These are phyloP conservation scores for Talaromyces ruber DNA, from an alignment of 495 filamentous ascomycete species.

Conservation along the genomic window DNA sequence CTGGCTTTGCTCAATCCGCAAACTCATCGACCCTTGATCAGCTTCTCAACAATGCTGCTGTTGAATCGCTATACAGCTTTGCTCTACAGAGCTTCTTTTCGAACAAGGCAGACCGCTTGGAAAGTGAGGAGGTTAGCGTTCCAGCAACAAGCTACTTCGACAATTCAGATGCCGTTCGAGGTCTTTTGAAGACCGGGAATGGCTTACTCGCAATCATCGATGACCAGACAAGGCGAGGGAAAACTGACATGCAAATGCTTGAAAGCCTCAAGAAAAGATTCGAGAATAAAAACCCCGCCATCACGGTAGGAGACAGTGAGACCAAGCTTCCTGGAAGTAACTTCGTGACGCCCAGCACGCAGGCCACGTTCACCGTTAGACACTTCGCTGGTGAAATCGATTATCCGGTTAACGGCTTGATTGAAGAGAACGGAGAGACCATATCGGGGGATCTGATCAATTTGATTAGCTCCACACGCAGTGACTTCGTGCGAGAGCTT, in stretches of 20 bases:
- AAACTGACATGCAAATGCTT: slow-evolving; percentile 79
- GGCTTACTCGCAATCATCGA: slow-evolving; percentile 89
- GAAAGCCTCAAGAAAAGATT: slow-evolving; percentile 89
- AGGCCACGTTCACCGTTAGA: slow-evolving; percentile 77
- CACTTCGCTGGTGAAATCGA: slow-evolving; percentile 98
- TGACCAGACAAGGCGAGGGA: slow-evolving; percentile 84
- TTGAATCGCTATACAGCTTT: slow-evolving; percentile 84
- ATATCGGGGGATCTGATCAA: slow-evolving; percentile 96
- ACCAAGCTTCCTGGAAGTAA: slow-evolving; percentile 68
- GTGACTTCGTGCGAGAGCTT: slow-evolving; percentile 77
- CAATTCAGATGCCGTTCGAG: slow-evolving; percentile 88
- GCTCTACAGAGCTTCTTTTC: slow-evolving; percentile 95
- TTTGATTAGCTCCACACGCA: slow-evolving; percentile 78
- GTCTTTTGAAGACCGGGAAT: slow-evolving; percentile 83
- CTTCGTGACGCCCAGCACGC: slow-evolving; percentile 67
- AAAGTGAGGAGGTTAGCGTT: slow-evolving; percentile 84
- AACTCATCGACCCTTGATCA: slow-evolving; percentile 87
- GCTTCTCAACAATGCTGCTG: slow-evolving; percentile 88
- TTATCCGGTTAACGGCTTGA: slow-evolving; percentile 72
- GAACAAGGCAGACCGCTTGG: slow-evolving; percentile 78
- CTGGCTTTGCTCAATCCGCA: slow-evolving; percentile 79
- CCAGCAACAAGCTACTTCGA: slow-evolving; percentile 93
- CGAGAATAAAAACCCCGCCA: slow-evolving; percentile 86
- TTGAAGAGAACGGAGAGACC: slow-evolving; percentile 93
- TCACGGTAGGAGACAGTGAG: slow-evolving; percentile 60